phyloP scores from a whole-genome alignment of 768 basidiomycete genomes.

The Suillus cothurnatus region DNA sequence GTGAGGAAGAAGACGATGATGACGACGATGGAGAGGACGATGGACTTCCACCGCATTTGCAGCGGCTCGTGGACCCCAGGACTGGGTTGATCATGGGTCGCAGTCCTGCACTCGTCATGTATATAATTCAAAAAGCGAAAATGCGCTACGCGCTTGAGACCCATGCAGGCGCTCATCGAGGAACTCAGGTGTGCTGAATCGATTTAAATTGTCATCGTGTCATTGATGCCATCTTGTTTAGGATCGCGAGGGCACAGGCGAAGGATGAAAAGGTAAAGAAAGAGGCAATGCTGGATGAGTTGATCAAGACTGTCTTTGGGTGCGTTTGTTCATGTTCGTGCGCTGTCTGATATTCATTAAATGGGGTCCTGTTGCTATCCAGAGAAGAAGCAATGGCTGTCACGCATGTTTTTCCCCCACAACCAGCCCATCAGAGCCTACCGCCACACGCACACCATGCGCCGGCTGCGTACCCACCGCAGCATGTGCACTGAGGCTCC shows the following conservation, averaged over 20 bases:
- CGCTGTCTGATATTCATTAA: constrained; percentile 5
- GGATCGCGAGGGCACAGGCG: constrained; percentile 51
- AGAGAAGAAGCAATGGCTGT: constrained; percentile 32
- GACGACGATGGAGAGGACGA: constrained; percentile 43
- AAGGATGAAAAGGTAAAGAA: constrained; percentile 58
- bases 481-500: background rate
- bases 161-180: constrained; percentile 62
- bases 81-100: constrained; percentile 71
- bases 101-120: constrained; percentile 71
- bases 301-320: constrained; percentile 55
- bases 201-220: background rate
- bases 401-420: constrained; percentile 8
- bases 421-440: constrained; percentile 13
- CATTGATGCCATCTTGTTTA: constrained; percentile 6
- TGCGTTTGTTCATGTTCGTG: constrained; percentile 28
- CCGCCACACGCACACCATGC: constrained; percentile 18
- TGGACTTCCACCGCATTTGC: constrained; percentile 56
- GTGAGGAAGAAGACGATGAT: constrained; percentile 19
- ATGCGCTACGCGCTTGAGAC: constrained; percentile 67
- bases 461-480: constrained; percentile 15
- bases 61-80: constrained; percentile 49
- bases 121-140: constrained; percentile 72
- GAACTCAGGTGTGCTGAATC: constrained; percentile 49
- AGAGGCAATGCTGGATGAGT: constrained; percentile 58
- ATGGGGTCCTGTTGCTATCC: constrained; percentile 2